Base-by-base conservation (phyloP, 148 eudicot species). In the Diospyros lotus region DNA sequence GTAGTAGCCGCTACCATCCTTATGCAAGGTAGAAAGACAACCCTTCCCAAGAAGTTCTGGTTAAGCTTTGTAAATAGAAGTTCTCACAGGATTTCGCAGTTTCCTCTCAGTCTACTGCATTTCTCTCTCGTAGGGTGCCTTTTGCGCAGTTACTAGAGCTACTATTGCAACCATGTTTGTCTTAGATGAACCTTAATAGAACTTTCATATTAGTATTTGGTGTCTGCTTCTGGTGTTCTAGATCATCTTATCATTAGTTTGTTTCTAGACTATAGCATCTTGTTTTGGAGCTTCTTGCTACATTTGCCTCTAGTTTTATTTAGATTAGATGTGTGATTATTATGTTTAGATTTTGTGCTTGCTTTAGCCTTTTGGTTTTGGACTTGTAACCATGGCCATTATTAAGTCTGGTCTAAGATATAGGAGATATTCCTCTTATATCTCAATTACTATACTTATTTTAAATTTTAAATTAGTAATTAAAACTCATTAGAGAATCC, bases 31-130 rank as follows among this genome's bases (percentile, higher is more conserved):
- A 77, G 95, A 75, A 73, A 76, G n/a, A n/a, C 69, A 52, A 51
- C 55, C 42, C 59, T 41, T 58, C 6, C 18, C 41, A 41, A 70
- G 78, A 76, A 75, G 81, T 64, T 80, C 65, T 38, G 59, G 64
- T 64, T 82, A 80, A 89, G 86, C 83, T 53, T 77, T 79, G 61
- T 72, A 7, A 87, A 65, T 90, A 88, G 86, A 78, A 79, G 84
- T 80, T 74, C 78, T 77, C 59, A 59, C 83, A 79, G 81, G 79
- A n/a, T n/a, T n/a, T n/a, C n/a, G n/a, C n/a, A n/a, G n/a, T n/a
- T 72, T 66, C 68, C 80, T 68, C 72, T n/a, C 80, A 84, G 84
- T 69, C 70, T 80, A 77, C 53, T 76, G 67, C 74, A 50, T 64
- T 54, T 55, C 69, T 51, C n/a, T 55, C 64, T 77, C 69, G 52